Evolutionary conservation across 148 eudicot species (phyloP), one percentile per base, ranked within the genome.

Genomic region (Rhododendron vialii): DNA sequence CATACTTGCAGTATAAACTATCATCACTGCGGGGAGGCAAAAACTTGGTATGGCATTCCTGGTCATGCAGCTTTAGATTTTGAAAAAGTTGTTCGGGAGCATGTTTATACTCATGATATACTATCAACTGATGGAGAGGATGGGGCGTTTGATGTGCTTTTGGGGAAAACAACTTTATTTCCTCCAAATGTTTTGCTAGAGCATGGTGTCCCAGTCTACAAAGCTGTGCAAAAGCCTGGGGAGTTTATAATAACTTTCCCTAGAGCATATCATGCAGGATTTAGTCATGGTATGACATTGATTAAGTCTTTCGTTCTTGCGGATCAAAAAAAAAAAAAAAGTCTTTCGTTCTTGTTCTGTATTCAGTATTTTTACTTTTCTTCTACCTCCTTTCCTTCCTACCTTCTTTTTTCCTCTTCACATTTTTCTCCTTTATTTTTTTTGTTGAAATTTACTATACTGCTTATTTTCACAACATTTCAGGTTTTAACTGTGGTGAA

Each of bases 31-130:
- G 99, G 99, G 87, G 99, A 98, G 78, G 91, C 98, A 85, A 97
- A 97, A 93, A 97, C 99, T 69, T 97, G 99, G 99, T 97, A 97
- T 88, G 99, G 99, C 63, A 90, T 97, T 87, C 99, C 99, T 86
- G 98, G 99, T 87, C 93, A 84, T 85, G 94, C 98, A 69, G 99
- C 99, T 78, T 89, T 93, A 89, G 94, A 92, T 87, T 97, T 97
- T 91, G 99, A 97, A 83, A 95, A 94, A 88, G 98, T 92, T 45
- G 99, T 95, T 17, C 84, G 88, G 84, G 95, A 95, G 84, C 90
- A 94, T 87, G 99, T 97, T 59, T 97, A 97, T 86, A 85, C 92
- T 43, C 89, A 86, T 77, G 96, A 93, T 80, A 94, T 97, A 71
- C 83, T 95, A 87, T 91, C 95, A 28, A 83, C 93, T 82, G 94